Percentiles rank a stretch among this genome's conserved stretches.
phyloP scores from a whole-genome alignment of 2,329 filamentous ascomycete genomes.

The Moelleriella libera region DNA sequence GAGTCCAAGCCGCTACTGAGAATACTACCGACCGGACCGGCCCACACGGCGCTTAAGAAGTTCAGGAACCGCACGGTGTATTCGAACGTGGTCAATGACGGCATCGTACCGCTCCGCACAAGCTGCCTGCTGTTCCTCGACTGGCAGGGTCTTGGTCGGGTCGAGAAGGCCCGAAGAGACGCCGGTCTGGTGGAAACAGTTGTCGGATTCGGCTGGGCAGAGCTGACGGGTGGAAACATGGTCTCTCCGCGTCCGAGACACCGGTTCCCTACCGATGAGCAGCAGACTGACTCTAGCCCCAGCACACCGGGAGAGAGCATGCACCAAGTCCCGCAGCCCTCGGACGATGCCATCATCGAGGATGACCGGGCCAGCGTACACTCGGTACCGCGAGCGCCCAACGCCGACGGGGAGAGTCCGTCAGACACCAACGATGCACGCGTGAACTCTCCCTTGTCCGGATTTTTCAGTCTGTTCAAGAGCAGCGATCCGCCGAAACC shows the following conservation, averaged over 20 bases:
- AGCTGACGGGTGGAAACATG: constrained; percentile 63
- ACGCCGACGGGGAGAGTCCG: constrained; percentile 12
- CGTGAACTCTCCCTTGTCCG: constrained; percentile 31
- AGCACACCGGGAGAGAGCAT: constrained; percentile 24
- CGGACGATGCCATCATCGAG: constrained; percentile 48
- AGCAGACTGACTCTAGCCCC: constrained; percentile 16
- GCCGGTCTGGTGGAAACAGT: constrained; percentile 87
- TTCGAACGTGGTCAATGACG: constrained; percentile 95
- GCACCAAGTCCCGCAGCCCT: constrained; percentile 56
- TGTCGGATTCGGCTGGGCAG: constrained; percentile 87
- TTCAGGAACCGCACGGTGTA: constrained; percentile 88
- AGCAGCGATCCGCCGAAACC: constrained; percentile 35
- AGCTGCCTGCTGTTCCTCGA: constrained; percentile 94
- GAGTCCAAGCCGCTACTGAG: constrained; percentile 79
- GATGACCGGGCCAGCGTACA: constrained; percentile 49
- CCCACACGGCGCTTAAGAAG: constrained; percentile 71
- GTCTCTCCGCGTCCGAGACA: constrained; percentile 28
- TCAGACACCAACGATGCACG: constrained; percentile 17
- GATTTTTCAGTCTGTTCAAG: constrained; percentile 63
- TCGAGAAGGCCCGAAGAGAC: constrained; percentile 86
- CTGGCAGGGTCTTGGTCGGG: constrained; percentile 84
- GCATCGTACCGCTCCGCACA: constrained; percentile 86
- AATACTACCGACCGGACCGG: constrained; percentile 82
- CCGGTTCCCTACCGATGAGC: constrained; percentile 22
- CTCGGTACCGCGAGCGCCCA: constrained; percentile 20